phyloP scores from a whole-genome alignment of 148 eudicot genomes.

The Heliamphora exappendiculata region DNA sequence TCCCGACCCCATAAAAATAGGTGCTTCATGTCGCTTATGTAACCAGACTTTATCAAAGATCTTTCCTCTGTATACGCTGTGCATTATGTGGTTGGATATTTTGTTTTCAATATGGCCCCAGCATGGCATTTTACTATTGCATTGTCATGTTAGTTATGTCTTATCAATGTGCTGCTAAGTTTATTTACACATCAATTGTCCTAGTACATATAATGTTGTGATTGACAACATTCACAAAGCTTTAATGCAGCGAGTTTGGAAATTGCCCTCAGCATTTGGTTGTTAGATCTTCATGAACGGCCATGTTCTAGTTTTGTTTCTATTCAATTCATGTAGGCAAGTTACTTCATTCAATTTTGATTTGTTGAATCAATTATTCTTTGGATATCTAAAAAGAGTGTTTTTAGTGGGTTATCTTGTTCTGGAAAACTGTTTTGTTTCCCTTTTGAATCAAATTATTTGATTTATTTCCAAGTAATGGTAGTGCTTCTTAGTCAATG shows the following conservation, averaged over 20 bases:
- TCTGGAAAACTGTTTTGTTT: too few relatives aligned
- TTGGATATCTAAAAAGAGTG: too few relatives aligned
- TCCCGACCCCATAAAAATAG: not conserved
- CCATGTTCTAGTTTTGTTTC: not conserved
- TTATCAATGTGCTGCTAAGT: not conserved
- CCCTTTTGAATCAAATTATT: too few relatives aligned
- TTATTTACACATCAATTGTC: not conserved
- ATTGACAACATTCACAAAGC: not conserved
- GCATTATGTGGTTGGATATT: not conserved
- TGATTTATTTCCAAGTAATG: too few relatives aligned
- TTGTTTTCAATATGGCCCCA: not conserved
- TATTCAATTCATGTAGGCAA: not conserved
- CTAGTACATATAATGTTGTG: not conserved
- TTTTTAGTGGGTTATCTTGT: too few relatives aligned
- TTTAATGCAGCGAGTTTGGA: not conserved
- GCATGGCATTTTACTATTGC: not conserved
- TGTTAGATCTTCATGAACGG: not conserved
- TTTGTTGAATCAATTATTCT: too few relatives aligned
- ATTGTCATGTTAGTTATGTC: not conserved
- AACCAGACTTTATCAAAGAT: not conserved
- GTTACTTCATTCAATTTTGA: too few relatives aligned
- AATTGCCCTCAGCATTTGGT: not conserved
- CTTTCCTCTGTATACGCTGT: not conserved
- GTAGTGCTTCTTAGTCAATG: too few relatives aligned
- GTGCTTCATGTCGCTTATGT: not conserved